phyloP scores from a whole-genome alignment of 257 asterid genomes.

The Prunella vulgaris region DNA sequence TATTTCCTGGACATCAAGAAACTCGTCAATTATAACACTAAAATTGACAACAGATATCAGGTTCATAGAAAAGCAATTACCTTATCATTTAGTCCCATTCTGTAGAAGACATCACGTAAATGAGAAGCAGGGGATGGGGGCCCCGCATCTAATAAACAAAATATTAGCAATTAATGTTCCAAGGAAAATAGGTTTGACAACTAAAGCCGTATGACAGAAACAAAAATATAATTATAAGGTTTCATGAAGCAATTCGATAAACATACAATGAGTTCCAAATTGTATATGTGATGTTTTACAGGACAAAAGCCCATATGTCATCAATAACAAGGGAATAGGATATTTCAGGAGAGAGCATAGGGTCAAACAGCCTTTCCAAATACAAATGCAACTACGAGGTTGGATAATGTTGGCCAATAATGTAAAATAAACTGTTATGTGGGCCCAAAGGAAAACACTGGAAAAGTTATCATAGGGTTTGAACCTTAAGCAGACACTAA shows the following conservation, averaged over 20 bases:
- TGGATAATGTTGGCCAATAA: background rate
- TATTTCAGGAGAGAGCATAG: background rate
- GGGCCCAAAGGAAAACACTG: constrained; percentile 1
- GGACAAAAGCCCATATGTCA: background rate
- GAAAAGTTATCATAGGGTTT: background rate
- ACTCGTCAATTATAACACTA: constrained; percentile 6
- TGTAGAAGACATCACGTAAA: constrained; percentile 85
- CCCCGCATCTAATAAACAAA: constrained; percentile 72
- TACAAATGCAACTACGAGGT: background rate
- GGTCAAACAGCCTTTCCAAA: background rate
- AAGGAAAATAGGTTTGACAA: constrained; percentile 3
- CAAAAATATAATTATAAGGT: constrained; percentile 8
- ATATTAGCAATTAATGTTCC: constrained; percentile 11
- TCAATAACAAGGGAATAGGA: background rate
- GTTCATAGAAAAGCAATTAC: constrained; percentile 30
- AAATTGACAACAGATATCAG: constrained; percentile 9
- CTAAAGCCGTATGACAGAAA: constrained; percentile 4
- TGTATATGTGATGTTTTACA: background rate
- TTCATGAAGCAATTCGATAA: background rate
- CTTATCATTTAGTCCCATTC: constrained; percentile 95
- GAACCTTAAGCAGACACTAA: background rate
- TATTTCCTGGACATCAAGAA: constrained; percentile 63
- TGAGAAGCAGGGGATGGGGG: constrained; percentile 97
- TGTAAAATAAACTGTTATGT: background rate
- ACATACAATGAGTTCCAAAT: background rate